Evolutionary conservation across 768 basidiomycete species (phyloP), one percentile per base, ranked within the genome.

Genomic region (Termitomyces sp.): DNA sequence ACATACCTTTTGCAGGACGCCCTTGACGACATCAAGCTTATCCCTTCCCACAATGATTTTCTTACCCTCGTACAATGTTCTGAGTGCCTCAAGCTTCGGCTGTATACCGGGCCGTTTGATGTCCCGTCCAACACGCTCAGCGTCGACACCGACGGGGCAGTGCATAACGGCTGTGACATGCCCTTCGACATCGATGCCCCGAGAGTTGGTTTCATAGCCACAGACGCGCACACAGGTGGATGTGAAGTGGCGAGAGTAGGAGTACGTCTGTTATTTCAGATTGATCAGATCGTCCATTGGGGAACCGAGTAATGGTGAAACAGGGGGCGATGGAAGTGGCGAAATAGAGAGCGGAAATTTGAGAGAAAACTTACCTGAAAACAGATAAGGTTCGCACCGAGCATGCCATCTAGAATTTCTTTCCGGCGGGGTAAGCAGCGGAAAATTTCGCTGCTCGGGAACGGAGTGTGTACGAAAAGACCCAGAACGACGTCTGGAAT

Each of bases 1-100:
- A 65, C 69, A 14, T 45, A 87, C 90, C 85, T 99, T 99, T 77
- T 98, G 96, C 65, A 98, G 77, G 29, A 99, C 92, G 48, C 96
- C 96, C 77, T 98, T 98, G 68, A 97, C 95, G n/a, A 95, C 92
- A 69, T 98, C 96, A 46, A 98, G 83, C 79, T 99, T 99, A 75
- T 99, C 96, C 8, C 96, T 83, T 17, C 94, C 96, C 12, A 98
- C 92, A 60, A 99, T 95, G 70, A 99, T 98, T 82, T 98, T 98
- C 83, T 98, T 98, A 64, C 92, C 93, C 65, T 93, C 88, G 73
- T 99, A 99, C 14, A 98, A 74, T 20, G 86, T 80, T 32, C 87
- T 79, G 0, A 98, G 82, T 2, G 94, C 89, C 51, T 91, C 91
- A 17, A 96, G 79, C 74, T 96, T 97, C n/a, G 96, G 96, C 59